A percentile compares a stretch with the other conserved stretches of the same genome.
phyloP scores from a whole-genome alignment of 805 yeast species.

The Cyberlindnera subsufficiens region DNA sequence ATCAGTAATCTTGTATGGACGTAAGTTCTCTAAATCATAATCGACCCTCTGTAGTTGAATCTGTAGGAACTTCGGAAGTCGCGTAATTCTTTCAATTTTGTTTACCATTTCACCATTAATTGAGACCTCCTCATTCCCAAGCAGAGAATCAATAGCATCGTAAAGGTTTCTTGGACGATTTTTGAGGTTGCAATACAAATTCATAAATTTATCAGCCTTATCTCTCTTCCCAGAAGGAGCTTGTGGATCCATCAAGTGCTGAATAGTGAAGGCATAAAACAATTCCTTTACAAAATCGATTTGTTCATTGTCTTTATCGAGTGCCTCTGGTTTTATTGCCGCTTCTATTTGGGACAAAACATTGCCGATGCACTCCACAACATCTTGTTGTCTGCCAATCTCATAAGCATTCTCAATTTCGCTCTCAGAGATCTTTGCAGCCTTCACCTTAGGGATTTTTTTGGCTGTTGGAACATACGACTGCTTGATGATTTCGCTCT shows the following conservation, averaged over 20 bases:
- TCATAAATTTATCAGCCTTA: conserved; percentile 70
- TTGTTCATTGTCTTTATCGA: conserved; percentile 78
- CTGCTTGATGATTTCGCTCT: neutral
- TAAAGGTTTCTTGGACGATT: conserved; percentile 86
- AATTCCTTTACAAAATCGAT: conserved; percentile 71
- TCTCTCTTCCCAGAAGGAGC: conserved; percentile 33
- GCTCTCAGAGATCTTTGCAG: conserved; percentile 38
- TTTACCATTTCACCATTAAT: conserved; percentile 66
- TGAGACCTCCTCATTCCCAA: conserved; percentile 64
- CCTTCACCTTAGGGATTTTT: conserved; percentile 4
- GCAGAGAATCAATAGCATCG: conserved; percentile 83
- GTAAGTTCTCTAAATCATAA: conserved; percentile 66
- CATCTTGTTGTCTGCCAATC: conserved; percentile 92
- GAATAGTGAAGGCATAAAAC: conserved; percentile 83
- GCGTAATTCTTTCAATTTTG: conserved; percentile 63
- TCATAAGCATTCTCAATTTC: conserved; percentile 73
- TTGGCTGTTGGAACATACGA: too few species aligned
- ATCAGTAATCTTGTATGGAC: conserved; percentile 77
- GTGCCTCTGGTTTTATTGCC: conserved; percentile 60
- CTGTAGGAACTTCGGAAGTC: conserved; percentile 78
- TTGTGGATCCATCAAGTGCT: conserved; percentile 53
- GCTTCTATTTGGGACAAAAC: conserved; percentile 89
- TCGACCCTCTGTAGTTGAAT: conserved; percentile 93
- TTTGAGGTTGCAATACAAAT: conserved; percentile 78
- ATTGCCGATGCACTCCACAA: conserved; percentile 93